These are phyloP conservation scores for Arxiozyma slooffiae DNA, from an alignment of 1,139 yeast species.

Conservation along the genomic window DNA sequence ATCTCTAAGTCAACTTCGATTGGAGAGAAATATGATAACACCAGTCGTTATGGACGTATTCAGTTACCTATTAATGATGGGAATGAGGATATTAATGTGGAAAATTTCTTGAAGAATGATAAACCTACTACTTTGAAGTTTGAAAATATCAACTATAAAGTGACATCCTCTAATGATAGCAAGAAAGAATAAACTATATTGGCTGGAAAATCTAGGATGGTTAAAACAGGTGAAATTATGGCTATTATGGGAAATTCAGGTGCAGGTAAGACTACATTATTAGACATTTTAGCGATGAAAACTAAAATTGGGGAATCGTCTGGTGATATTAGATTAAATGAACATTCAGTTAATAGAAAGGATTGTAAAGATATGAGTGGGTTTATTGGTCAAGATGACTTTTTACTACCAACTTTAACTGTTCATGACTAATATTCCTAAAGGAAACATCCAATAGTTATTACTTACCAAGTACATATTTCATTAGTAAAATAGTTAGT, in stretches of 20 bases:
- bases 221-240: conserved; percentile 75
- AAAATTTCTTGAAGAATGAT: conserved; percentile 47
- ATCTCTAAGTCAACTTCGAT: conserved; percentile 60
- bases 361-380: conserved; percentile 67
- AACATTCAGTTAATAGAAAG: conserved; percentile 35
- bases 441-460: conserved; percentile 92
- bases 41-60: not conserved
- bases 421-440: conserved; percentile 87
- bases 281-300: conserved; percentile 85
- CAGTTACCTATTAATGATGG: conserved; percentile 3
- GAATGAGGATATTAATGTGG: conserved; percentile 31
- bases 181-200: conserved; percentile 44
- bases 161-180: conserved; percentile 26
- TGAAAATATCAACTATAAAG: conserved; percentile 56
- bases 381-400: conserved; percentile 96
- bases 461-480: conserved; percentile 79
- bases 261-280: conserved; percentile 89
- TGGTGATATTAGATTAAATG: conserved; percentile 70
- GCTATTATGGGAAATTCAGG: conserved; percentile 99
- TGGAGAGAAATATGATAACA: conserved; percentile 14
- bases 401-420: conserved; percentile 79
- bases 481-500: conserved; percentile 72
- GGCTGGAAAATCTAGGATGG: conserved; percentile 59
- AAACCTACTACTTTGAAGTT: conserved; percentile 66
- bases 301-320: conserved; percentile 60